Percentiles rank a stretch among this genome's conserved stretches.
These are phyloP conservation scores for Pyricularia grisea DNA, from an alignment of 2,329 filamentous ascomycete species.

Conservation along the genomic window DNA sequence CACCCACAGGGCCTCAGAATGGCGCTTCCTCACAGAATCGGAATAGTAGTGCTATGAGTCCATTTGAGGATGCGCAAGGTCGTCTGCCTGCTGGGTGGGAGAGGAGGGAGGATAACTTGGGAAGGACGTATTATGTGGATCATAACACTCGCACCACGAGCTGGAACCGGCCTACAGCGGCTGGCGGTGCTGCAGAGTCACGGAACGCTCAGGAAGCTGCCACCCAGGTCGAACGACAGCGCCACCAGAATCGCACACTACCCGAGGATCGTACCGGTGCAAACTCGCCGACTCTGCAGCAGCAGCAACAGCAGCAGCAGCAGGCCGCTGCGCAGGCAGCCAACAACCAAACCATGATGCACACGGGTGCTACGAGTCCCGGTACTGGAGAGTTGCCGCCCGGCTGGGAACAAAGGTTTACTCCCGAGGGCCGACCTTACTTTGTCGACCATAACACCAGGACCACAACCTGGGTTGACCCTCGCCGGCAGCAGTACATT, in stretches of 20 bases:
- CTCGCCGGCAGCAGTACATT: constrained; percentile 94
- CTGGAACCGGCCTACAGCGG: constrained; percentile 82
- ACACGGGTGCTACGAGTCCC: constrained; percentile 87
- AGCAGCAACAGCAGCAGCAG: constrained; percentile 37
- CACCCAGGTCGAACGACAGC: constrained; percentile 83
- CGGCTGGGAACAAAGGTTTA: constrained; percentile 94
- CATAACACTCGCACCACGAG: constrained; percentile 96
- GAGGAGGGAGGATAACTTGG: constrained; percentile 86
- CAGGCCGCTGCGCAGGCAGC: constrained; percentile 27
- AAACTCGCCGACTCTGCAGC: constrained; percentile 72
- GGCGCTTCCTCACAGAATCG: constrained; percentile 25
- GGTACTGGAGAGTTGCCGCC: constrained; percentile 91
- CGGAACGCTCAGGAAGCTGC: constrained; percentile 78
- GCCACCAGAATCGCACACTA: constrained; percentile 91
- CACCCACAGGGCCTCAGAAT: constrained; percentile 5
- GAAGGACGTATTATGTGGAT: constrained; percentile 95
- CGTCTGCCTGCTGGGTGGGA: constrained; percentile 92
- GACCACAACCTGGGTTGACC: constrained; percentile 98
- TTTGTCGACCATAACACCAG: constrained; percentile 98
- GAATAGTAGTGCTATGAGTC: constrained; percentile 59
- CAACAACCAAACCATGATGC: constrained; percentile 76
- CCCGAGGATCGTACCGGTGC: constrained; percentile 92
- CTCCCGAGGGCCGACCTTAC: constrained; percentile 88
- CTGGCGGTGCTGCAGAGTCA: constrained; percentile 55
- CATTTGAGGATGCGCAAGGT: constrained; percentile 94